A percentile compares a stretch with the other conserved stretches of the same genome.
These are phyloP conservation scores for Cryphonectria parasitica DNA, from an alignment of 2,329 filamentous ascomycete genomes.

Conservation along the genomic window DNA sequence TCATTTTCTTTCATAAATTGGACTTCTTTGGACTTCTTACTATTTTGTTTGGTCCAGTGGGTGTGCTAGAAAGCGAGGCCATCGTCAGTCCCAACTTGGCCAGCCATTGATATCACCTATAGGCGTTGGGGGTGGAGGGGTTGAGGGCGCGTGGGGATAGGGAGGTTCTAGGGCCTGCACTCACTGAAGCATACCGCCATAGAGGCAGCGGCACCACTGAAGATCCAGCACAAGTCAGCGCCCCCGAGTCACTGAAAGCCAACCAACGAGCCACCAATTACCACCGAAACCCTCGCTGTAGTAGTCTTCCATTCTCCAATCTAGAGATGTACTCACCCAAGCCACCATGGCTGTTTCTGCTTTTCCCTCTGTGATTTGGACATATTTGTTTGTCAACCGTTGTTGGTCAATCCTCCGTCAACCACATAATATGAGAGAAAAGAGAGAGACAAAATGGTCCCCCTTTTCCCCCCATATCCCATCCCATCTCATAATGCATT, in stretches of 20 bases:
- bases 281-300: not conserved
- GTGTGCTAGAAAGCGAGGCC: conserved; percentile 40
- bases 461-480: no score
- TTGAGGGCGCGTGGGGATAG: not conserved
- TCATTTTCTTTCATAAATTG: not conserved
- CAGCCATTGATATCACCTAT: no score
- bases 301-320: not conserved
- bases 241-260: not conserved
- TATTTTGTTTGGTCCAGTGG: conserved; percentile 52
- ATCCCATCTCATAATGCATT: not conserved
- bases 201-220: conserved; percentile 48
- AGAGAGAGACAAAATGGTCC: not conserved
- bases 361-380: conserved; percentile 30
- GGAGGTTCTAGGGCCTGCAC: conserved; percentile 27
- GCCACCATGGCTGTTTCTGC: conserved; percentile 49
- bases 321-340: conserved; percentile 41
- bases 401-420: not conserved
- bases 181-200: conserved; percentile 52
- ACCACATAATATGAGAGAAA: not conserved
- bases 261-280: not conserved
- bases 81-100: conserved; percentile 12
- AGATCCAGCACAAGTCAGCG: conserved; percentile 1
- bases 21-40: conserved; percentile 33
- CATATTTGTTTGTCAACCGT: conserved; percentile 5
- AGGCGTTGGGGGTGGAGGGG: not conserved